A percentile compares a stretch with the other conserved stretches of the same genome.
These are phyloP conservation scores for Verticillium dahliae DNA, from an alignment of 2,329 filamentous ascomycete species.

Conservation along the genomic window DNA sequence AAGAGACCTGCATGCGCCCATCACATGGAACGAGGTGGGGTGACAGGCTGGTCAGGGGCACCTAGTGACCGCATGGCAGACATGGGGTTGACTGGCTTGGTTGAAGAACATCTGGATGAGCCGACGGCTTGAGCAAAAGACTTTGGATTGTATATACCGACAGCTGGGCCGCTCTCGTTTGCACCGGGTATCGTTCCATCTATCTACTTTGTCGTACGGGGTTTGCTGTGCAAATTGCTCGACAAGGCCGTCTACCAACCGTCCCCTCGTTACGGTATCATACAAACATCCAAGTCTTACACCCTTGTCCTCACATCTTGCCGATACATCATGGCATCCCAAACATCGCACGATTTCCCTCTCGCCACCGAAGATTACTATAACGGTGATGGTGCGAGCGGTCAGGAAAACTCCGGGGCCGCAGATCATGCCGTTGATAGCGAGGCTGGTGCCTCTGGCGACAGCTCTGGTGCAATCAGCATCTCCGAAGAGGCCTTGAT, in stretches of 20 bases:
- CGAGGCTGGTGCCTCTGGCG: slow-evolving; percentile 60
- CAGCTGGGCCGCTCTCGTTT: slow-evolving; percentile 10
- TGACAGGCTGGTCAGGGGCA: background rate
- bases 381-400: slow-evolving; percentile 15
- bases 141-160: background rate
- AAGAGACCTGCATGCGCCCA: background rate
- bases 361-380: slow-evolving; percentile 33
- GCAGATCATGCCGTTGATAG: slow-evolving; percentile 34
- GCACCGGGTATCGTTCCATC: slow-evolving; percentile 12
- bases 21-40: background rate
- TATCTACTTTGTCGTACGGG: slow-evolving; percentile 6
- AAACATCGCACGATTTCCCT: slow-evolving; percentile 31
- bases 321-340: slow-evolving; percentile 27
- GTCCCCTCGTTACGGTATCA: background rate
- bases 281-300: background rate
- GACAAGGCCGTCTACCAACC: background rate
- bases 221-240: background rate
- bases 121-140: background rate
- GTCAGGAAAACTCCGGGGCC: slow-evolving; percentile 24
- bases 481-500: slow-evolving; percentile 65
- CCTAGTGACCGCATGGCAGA: background rate
- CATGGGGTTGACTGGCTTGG: background rate
- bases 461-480: slow-evolving; percentile 50
- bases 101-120: background rate
- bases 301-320: background rate